Conservation (phyloP, 75 land plant species). For the Ceratopteris richardii region DNA sequence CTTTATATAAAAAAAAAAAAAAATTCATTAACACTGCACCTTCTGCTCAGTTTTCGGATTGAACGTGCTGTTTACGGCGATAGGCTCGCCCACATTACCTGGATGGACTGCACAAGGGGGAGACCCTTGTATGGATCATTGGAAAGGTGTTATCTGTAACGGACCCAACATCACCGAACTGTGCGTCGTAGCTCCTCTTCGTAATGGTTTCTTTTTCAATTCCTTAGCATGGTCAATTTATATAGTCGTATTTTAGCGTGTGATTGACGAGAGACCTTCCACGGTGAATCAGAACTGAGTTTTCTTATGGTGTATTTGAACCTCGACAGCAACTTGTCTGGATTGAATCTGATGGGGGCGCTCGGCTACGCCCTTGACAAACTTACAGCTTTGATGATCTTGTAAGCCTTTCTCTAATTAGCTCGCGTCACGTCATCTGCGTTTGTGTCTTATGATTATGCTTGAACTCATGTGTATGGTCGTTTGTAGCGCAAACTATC, state of each 20-base stretch:
- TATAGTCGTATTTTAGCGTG: too few species aligned
- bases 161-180: constrained; percentile 51
- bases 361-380: constrained; percentile 62
- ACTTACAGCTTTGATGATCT: constrained; percentile 41
- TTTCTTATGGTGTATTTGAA: too few species aligned
- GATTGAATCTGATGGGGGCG: constrained; percentile 47
- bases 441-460: neutral
- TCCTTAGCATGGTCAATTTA: too few species aligned
- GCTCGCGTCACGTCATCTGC: neutral
- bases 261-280: too few species aligned
- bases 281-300: too few species aligned
- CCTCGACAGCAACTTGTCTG: constrained; percentile 42
- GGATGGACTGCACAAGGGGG: constrained; percentile 52
- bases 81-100: constrained; percentile 45
- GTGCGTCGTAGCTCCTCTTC: constrained; percentile 23
- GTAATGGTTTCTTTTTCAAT: neutral
- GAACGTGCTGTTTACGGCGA: constrained; percentile 38
- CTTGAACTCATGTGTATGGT: neutral
- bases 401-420: constrained; percentile 51
- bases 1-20: too few species aligned
- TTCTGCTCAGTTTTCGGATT: constrained; percentile 44
- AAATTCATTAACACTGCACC: too few species aligned
- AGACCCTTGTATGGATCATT: constrained; percentile 58
- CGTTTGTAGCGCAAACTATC: neutral
- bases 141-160: constrained; percentile 63